These are phyloP conservation scores for Fusarium verrucosum DNA, from an alignment of 2,329 filamentous ascomycete species.

Conservation along the genomic window DNA sequence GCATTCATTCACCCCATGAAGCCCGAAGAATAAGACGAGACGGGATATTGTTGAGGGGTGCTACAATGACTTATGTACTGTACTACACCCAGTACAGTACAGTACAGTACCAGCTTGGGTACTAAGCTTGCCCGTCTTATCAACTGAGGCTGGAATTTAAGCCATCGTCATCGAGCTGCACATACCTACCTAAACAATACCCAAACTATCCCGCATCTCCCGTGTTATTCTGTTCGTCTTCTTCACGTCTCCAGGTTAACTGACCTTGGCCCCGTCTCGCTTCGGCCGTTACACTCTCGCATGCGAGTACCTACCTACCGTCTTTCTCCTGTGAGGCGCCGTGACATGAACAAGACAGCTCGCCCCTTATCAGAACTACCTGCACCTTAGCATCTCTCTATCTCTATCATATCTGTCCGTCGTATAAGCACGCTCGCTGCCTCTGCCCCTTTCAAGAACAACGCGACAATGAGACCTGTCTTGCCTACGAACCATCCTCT, in stretches of 20 bases:
- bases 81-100: too few relatives aligned
- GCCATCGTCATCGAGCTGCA: conserved; percentile 39
- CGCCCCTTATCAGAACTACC: conserved; percentile 11
- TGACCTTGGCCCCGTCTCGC: background rate
- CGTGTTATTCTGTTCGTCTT: conserved; percentile 2
- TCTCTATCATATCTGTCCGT: too few relatives aligned
- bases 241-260: background rate
- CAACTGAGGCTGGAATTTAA: conserved; percentile 30
- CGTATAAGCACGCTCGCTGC: conserved; percentile 16
- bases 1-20: conserved; percentile 1
- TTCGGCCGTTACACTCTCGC: background rate
- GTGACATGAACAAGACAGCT: conserved; percentile 24
- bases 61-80: background rate
- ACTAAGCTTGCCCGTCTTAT: conserved; percentile 10
- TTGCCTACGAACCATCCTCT: conserved; percentile 36
- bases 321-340: background rate
- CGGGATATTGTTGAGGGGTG: conserved; percentile 11
- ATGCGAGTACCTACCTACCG: background rate
- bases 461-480: conserved; percentile 42
- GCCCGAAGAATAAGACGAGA: background rate
- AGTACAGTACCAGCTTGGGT: too few relatives aligned
- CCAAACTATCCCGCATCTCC: conserved; percentile 14
- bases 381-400: conserved; percentile 8
- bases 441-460: conserved; percentile 15
- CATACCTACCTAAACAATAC: too few relatives aligned